phyloP scores from a whole-genome alignment of 768 basidiomycete species.

The Postia placenta region DNA sequence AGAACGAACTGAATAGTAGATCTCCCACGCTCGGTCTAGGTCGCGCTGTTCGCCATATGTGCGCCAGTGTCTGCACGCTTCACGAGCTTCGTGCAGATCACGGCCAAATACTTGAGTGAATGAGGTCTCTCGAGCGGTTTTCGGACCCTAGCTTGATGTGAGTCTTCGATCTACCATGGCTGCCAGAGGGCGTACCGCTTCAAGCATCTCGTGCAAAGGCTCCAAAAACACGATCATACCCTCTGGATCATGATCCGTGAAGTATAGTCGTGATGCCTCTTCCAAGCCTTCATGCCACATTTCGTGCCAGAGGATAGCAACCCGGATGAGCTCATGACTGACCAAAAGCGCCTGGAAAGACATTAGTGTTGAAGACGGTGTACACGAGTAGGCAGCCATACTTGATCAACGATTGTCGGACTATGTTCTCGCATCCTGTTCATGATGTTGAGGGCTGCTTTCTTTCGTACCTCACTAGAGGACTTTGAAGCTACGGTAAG shows the following conservation, averaged over 20 bases:
- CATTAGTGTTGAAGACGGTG: conserved; percentile 1
- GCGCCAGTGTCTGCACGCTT: conserved; percentile 83
- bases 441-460: conserved; percentile 84
- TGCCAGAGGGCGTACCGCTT: conserved; percentile 43
- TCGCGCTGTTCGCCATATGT: conserved; percentile 83
- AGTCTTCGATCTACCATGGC: not conserved
- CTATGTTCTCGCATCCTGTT: conserved; percentile 92
- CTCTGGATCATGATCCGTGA: conserved; percentile 93
- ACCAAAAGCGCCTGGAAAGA: conserved; percentile 70
- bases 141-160: conserved; percentile 62
- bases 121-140: conserved; percentile 90
- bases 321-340: conserved; percentile 91
- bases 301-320: conserved; percentile 98
- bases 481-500: conserved; percentile 97
- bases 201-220: conserved; percentile 88
- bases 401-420: conserved; percentile 80
- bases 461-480: conserved; percentile 73
- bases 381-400: conserved; percentile 20
- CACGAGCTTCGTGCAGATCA: conserved; percentile 87
- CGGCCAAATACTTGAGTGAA: conserved; percentile 92
- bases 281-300: conserved; percentile 98
- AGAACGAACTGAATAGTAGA: conserved; percentile 83
- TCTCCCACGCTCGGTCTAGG: conserved; percentile 97
- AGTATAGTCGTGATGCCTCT: conserved; percentile 94
- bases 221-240: conserved; percentile 94